These are phyloP conservation scores for Beta corolliflora DNA, from an alignment of 179 eudicot genomes.

Conservation along the genomic window DNA sequence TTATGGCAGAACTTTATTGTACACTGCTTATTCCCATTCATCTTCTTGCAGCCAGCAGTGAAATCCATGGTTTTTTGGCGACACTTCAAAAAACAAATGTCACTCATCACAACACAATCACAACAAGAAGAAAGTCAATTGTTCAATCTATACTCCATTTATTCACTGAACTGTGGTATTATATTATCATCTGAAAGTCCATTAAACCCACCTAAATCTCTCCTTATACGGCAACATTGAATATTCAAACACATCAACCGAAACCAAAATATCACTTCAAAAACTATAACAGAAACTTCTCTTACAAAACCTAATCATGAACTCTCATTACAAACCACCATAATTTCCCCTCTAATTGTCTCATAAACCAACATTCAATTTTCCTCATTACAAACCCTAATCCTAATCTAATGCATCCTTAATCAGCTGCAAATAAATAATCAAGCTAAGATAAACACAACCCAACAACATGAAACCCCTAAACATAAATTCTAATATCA, in stretches of 20 bases:
- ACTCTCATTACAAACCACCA: too few species aligned
- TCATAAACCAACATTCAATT: not conserved
- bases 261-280: not conserved
- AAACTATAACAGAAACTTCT: not conserved
- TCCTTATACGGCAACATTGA: not conserved
- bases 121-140: not conserved
- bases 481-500: not conserved
- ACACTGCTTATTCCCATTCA: constrained; percentile 57
- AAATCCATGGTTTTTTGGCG: constrained; percentile 78
- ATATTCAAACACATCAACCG: not conserved
- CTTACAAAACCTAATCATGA: not conserved
- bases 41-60: constrained; percentile 64
- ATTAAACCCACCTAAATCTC: not conserved
- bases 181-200: not conserved
- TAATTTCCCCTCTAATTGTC: too few species aligned
- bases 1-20: constrained; percentile 54
- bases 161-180: not conserved
- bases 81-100: constrained; percentile 45
- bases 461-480: not conserved
- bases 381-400: not conserved
- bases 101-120: constrained; percentile 1
- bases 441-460: not conserved
- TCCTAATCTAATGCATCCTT: too few species aligned
- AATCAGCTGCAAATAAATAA: not conserved
- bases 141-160: not conserved